Percentiles rank a stretch among this genome's conserved stretches.
These are phyloP conservation scores for Chenopodium album DNA, from an alignment of 148 eudicot species.

Conservation along the genomic window DNA sequence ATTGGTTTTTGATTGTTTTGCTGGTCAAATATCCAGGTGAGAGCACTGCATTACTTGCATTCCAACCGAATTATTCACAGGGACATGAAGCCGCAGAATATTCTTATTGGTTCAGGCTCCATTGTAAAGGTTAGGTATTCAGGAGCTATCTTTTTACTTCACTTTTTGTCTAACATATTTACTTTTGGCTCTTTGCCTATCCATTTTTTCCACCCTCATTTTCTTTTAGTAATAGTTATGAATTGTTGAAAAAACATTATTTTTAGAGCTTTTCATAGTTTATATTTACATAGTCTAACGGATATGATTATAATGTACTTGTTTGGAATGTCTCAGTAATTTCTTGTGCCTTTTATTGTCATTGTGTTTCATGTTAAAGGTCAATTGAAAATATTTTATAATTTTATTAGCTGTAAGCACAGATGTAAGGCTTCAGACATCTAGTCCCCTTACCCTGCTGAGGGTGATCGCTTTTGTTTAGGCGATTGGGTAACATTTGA, in stretches of 20 bases:
- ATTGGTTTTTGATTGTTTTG: not conserved
- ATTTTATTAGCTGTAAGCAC: not conserved
- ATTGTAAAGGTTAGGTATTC: slow-evolving; percentile 65
- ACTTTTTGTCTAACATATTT: not conserved
- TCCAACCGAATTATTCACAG: slow-evolving; percentile 96
- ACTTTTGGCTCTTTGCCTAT: not conserved
- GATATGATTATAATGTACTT: not conserved
- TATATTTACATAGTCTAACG: not conserved
- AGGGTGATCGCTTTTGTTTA: not conserved
- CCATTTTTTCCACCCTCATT: not conserved
- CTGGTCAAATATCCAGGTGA: slow-evolving; percentile 51
- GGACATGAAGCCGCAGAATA: slow-evolving; percentile 99
- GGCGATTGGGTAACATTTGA: not conserved
- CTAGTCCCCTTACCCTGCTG: not conserved
- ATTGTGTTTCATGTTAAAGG: not conserved
- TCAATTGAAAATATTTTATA: not conserved
- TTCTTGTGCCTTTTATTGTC: not conserved
- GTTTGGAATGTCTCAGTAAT: too few relatives aligned
- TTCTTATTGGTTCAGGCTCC: slow-evolving; percentile 92
- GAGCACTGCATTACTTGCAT: slow-evolving; percentile 91
- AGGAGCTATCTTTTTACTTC: slow-evolving; percentile 3
- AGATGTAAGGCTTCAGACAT: not conserved
- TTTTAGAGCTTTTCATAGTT: not conserved
- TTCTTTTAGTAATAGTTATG: not conserved
- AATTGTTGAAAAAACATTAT: not conserved